Percentiles rank a stretch among this genome's conserved stretches.
Conservation (phyloP, 371 early-diverging fungal species). For the Synchytrium microbalum region DNA sequence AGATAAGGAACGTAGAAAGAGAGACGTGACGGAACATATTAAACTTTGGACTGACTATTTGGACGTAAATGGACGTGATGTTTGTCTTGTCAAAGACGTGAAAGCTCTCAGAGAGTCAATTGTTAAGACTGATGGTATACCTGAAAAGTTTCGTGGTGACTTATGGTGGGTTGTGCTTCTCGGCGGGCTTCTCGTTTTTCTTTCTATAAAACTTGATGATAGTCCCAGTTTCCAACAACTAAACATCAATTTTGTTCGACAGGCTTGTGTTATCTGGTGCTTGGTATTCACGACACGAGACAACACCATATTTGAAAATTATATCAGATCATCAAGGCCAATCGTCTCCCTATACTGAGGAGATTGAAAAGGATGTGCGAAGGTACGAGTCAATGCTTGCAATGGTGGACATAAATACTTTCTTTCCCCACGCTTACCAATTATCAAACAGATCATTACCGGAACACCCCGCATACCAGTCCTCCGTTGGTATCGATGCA, state of each 20-base stretch:
- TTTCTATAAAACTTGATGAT: too few species aligned
- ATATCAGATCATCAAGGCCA: conserved; percentile 24
- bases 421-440: not conserved
- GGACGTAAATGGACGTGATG: conserved; percentile 45
- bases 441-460: conserved; percentile 43
- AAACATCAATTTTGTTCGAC: not conserved
- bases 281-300: conserved; percentile 38
- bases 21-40: not conserved
- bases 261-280: conserved; percentile 40
- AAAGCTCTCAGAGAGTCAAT: conserved; percentile 37
- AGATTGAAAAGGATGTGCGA: conserved; percentile 63
- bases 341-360: conserved; percentile 38
- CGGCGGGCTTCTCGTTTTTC: not conserved
- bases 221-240: not conserved
- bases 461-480: conserved; percentile 58
- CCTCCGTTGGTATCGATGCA: conserved; percentile 44
- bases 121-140: conserved; percentile 33
- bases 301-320: conserved; percentile 28
- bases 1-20: not conserved
- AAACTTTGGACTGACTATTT: conserved; percentile 40
- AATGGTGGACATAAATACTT: not conserved
- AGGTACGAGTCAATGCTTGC: conserved; percentile 22
- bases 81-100: conserved; percentile 45
- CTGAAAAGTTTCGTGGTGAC: conserved; percentile 37
- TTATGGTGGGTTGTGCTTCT: conserved; percentile 30